A percentile compares a stretch with the other conserved stretches of the same genome.
phyloP scores from a whole-genome alignment of 768 basidiomycete genomes.

The Coprinopsis marcescibilis region DNA sequence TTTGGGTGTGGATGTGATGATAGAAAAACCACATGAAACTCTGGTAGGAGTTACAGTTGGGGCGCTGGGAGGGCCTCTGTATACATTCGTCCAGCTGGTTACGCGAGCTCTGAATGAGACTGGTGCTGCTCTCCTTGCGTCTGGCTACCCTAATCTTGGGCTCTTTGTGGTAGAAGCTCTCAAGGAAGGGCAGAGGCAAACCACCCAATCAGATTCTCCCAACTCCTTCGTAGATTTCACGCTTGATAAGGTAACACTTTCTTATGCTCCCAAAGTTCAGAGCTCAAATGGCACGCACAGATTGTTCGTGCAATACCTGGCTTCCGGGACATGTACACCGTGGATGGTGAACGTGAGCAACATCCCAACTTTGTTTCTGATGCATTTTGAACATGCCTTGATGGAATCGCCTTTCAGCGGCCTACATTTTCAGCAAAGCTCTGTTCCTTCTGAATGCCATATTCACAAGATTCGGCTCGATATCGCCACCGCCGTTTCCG shows the following conservation, averaged over 20 bases:
- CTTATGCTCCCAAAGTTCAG: background rate
- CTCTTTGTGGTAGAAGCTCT: constrained; percentile 68
- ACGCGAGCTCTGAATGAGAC: constrained; percentile 64
- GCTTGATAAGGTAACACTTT: constrained; percentile 50
- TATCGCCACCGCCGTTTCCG: constrained; percentile 50
- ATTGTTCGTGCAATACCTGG: constrained; percentile 73
- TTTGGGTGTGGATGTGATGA: constrained; percentile 63
- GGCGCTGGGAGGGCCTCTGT: constrained; percentile 67
- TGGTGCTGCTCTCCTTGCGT: constrained; percentile 52
- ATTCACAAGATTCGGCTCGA: constrained; percentile 55
- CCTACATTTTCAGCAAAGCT: constrained; percentile 89
- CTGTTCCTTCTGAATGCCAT: constrained; percentile 75
- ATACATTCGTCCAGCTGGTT: constrained; percentile 68
- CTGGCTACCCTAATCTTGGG: constrained; percentile 67
- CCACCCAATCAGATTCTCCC: constrained; percentile 2
- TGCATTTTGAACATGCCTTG: constrained; percentile 6
- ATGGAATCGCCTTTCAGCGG: constrained; percentile 34
- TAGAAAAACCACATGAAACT: constrained; percentile 63
- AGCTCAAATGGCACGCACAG: constrained; percentile 30
- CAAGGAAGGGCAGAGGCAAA: constrained; percentile 39
- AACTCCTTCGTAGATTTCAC: constrained; percentile 42
- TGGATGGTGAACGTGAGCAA: constrained; percentile 59
- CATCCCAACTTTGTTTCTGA: constrained; percentile 9
- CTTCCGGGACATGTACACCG: constrained; percentile 70
- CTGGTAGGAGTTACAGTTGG: constrained; percentile 70